Percentiles rank a stretch among this genome's conserved stretches.
Evolutionary conservation across 1,284 basidiomycete genomes (phyloP).

Genomic region (Phenoliferia sp.): DNA sequence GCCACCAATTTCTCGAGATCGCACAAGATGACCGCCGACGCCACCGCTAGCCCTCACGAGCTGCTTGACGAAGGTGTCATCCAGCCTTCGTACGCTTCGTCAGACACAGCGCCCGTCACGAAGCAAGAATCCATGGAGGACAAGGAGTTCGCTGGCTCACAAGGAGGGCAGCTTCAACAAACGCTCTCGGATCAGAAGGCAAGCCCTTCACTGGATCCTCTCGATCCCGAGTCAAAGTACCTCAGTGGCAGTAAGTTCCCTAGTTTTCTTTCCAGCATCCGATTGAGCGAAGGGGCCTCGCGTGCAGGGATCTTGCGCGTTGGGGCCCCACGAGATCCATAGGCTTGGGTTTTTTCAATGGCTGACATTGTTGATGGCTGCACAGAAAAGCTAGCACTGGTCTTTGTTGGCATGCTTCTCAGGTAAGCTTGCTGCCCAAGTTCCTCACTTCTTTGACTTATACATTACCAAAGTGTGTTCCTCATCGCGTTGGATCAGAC

Average conservation of each 20-base stretch:
- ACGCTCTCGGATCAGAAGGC: not conserved
- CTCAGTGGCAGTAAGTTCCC: constrained; percentile 19
- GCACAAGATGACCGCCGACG: too few species aligned
- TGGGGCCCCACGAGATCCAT: too few species aligned
- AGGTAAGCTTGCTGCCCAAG: not conserved
- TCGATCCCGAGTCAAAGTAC: constrained; percentile 11
- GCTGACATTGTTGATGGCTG: not conserved
- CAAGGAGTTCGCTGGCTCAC: not conserved
- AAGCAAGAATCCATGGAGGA: not conserved
- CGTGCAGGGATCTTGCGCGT: not conserved
- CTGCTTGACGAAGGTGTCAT: not conserved
- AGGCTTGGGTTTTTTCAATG: not conserved
- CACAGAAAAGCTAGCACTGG: constrained; percentile 24
- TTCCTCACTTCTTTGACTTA: not conserved
- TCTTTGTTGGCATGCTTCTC: constrained; percentile 32
- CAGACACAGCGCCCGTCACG: not conserved
- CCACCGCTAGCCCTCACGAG: too few species aligned
- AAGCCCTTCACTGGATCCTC: not conserved
- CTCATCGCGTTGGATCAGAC: constrained; percentile 45
- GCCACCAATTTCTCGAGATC: too few species aligned
- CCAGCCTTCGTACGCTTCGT: not conserved
- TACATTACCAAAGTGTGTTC: constrained; percentile 31
- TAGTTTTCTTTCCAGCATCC: not conserved
- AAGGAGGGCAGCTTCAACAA: not conserved
- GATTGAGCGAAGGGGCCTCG: not conserved